A percentile compares a stretch with the other conserved stretches of the same genome.
Evolutionary conservation across 2,329 filamentous ascomycete genomes (phyloP).

Genomic region (Cladophialophora carrionii): DNA sequence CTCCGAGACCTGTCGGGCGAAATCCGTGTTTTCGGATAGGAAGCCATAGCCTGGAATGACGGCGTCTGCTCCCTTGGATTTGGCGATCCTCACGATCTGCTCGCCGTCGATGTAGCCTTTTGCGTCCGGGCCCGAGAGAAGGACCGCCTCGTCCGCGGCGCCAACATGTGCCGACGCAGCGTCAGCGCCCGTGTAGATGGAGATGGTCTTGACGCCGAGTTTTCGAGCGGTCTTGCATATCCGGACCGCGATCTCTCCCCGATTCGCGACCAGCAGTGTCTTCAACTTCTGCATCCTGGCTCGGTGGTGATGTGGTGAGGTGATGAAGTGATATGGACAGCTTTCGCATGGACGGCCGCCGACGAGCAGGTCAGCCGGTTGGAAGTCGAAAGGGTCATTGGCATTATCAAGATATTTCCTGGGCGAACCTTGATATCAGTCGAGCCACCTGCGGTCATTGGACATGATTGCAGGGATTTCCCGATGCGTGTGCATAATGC

Average conservation of each 20-base stretch:
- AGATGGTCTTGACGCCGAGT: conserved; percentile 57
- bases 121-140: conserved; percentile 54
- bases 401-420: conserved; percentile 12
- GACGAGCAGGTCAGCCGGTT: not conserved
- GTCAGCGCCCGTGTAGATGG: conserved; percentile 63
- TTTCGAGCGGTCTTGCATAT: conserved; percentile 53
- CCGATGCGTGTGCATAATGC: not conserved
- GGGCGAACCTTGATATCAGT: conserved; percentile 11
- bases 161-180: conserved; percentile 59
- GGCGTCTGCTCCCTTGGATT: conserved; percentile 55
- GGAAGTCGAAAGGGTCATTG: conserved; percentile 3
- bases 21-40: conserved; percentile 65
- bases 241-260: conserved; percentile 62
- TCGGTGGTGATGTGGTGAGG: not conserved
- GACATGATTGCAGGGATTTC: conserved; percentile 18
- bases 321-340: not conserved
- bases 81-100: conserved; percentile 56
- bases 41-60: conserved; percentile 71
- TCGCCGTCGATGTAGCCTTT: conserved; percentile 51
- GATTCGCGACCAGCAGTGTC: conserved; percentile 61
- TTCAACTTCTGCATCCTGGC: conserved; percentile 48
- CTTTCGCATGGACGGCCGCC: conserved; percentile 1
- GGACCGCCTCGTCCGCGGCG: conserved; percentile 57
- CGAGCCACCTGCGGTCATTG: conserved; percentile 15
- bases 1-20: conserved; percentile 57